These are phyloP conservation scores for Aleurites moluccanus DNA, from an alignment of 441 rosid genomes.

Conservation along the genomic window DNA sequence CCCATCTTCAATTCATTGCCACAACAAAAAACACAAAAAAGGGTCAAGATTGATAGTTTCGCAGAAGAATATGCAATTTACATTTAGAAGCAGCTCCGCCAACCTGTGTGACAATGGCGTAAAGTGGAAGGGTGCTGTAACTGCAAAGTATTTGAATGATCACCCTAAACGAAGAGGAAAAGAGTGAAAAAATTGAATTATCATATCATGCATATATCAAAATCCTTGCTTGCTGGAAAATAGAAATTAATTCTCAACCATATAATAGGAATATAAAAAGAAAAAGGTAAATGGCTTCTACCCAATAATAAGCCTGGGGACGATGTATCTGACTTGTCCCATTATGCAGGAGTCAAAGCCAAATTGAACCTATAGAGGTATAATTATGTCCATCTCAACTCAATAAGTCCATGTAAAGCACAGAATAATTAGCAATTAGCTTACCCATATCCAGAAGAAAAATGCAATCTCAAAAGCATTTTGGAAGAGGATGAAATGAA, in stretches of 20 bases:
- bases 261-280: not conserved
- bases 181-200: not conserved
- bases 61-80: not conserved
- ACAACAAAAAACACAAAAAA: not conserved
- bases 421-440: not conserved
- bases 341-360: constrained; percentile 84
- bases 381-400: not conserved
- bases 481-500: constrained; percentile 85
- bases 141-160: constrained; percentile 83
- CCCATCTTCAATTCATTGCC: constrained; percentile 67
- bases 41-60: not conserved
- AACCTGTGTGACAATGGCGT: constrained; percentile 89
- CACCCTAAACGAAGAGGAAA: constrained; percentile 38
- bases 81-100: not conserved
- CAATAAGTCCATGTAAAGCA: not conserved
- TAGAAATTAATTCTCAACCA: not conserved
- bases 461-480: constrained; percentile 80
- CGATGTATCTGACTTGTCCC: constrained; percentile 60
- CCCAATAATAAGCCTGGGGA: constrained; percentile 86
- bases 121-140: constrained; percentile 90
- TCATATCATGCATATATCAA: not conserved
- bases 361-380: constrained; percentile 53
- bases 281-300: constrained; percentile 27
- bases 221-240: not conserved
- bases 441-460: constrained; percentile 80